phyloP scores from a whole-genome alignment of 345 rosid genomes.

The Psidium friedrichsthalianum region DNA sequence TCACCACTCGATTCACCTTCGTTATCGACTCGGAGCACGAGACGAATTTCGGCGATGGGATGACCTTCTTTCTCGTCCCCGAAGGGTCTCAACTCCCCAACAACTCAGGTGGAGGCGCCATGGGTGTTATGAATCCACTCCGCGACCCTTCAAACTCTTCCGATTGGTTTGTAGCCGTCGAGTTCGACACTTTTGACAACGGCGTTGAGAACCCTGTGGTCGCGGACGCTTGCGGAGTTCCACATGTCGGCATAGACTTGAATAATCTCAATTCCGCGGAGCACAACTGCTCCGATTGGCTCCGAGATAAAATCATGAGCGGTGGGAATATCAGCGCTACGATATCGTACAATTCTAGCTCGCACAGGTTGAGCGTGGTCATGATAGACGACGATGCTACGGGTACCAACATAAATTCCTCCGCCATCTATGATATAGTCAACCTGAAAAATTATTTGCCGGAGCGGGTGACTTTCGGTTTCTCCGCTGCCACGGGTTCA shows the following conservation, averaged over 20 bases:
- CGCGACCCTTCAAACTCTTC: not conserved
- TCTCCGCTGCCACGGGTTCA: not conserved
- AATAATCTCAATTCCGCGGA: not conserved
- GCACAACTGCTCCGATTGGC: accelerated
- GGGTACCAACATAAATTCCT: accelerated
- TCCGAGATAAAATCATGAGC: accelerated
- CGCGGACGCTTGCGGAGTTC: conserved; percentile 3
- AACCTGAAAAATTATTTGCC: not conserved
- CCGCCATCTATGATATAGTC: not conserved
- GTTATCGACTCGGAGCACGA: not conserved
- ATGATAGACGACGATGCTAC: accelerated
- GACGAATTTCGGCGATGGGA: not conserved
- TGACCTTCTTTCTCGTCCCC: conserved; percentile 9
- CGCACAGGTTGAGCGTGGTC: not conserved
- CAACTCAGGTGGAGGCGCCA: not conserved
- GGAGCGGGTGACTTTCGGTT: not conserved
- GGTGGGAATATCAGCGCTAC: accelerated
- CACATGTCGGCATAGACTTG: conserved; percentile 3
- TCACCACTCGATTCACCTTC: conserved; percentile 7
- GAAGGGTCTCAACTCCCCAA: not conserved
- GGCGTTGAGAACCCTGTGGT: not conserved
- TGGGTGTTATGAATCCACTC: not conserved
- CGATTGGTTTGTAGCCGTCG: conserved; percentile 5
- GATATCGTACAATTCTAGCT: not conserved
- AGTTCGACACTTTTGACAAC: conserved; percentile 1